phyloP scores from a whole-genome alignment of 1,284 basidiomycete genomes.

The Apiotrichum mycotoxinovorans region DNA sequence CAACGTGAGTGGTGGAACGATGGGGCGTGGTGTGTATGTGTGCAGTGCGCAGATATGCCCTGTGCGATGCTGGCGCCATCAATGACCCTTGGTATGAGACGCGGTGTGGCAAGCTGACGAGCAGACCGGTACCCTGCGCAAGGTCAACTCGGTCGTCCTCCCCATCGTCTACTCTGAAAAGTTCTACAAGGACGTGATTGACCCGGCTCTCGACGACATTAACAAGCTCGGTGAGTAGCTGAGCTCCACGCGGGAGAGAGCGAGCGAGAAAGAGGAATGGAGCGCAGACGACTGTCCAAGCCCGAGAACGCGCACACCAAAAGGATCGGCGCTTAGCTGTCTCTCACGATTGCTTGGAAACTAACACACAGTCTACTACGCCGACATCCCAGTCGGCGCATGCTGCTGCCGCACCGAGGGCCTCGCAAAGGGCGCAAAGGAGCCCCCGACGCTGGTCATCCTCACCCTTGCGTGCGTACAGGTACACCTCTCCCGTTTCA shows the following conservation, averaged over 20 bases:
- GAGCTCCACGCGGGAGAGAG: too few species aligned
- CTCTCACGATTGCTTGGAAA: not conserved
- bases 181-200: conserved; percentile 48
- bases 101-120: not conserved
- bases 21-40: too few species aligned
- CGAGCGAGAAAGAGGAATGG: not conserved
- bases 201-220: conserved; percentile 43
- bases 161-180: conserved; percentile 49
- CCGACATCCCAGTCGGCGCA: conserved; percentile 49
- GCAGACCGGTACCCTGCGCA: conserved; percentile 47
- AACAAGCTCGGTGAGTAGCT: conserved; percentile 47
- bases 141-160: conserved; percentile 47
- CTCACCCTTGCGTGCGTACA: conserved; percentile 47
- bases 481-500: too few species aligned
- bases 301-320: too few species aligned
- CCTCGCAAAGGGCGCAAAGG: conserved; percentile 31
- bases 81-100: too few species aligned
- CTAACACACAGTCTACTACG: conserved; percentile 42
- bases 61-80: too few species aligned
- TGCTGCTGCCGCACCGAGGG: conserved; percentile 40
- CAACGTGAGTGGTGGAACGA: conserved; percentile 37
- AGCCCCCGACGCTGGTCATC: conserved; percentile 40
- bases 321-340: too few species aligned
- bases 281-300: not conserved
- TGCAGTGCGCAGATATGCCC: too few species aligned